A percentile compares a stretch with the other conserved stretches of the same genome.
phyloP scores from a whole-genome alignment of 2,329 filamentous ascomycete species.

The Colletotrichum salicis region DNA sequence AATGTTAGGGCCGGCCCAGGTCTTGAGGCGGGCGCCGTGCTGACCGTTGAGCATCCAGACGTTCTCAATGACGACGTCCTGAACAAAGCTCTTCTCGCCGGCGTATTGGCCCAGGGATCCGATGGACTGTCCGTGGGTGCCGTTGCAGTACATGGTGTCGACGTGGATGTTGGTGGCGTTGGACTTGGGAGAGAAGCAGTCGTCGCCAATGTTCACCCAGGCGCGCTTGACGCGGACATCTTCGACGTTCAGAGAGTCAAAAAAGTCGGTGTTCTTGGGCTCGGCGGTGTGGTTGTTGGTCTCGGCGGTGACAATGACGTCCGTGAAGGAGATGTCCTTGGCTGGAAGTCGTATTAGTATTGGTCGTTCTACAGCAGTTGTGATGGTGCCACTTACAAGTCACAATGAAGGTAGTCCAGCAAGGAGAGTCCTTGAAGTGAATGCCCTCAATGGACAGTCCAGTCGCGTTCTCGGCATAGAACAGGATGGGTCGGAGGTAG shows the following conservation, averaged over 20 bases:
- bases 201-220: slow-evolving; percentile 69
- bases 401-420: slow-evolving; percentile 71
- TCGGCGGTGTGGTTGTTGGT: slow-evolving; percentile 67
- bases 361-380: too few relatives aligned
- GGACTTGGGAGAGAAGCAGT: slow-evolving; percentile 73
- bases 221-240: slow-evolving; percentile 35
- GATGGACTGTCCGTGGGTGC: slow-evolving; percentile 70
- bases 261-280: slow-evolving; percentile 72
- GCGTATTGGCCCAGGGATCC: slow-evolving; percentile 70
- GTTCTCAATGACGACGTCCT: slow-evolving; percentile 67
- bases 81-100: slow-evolving; percentile 50
- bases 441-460: slow-evolving; percentile 67
- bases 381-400: slow-evolving; percentile 50
- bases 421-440: slow-evolving; percentile 68
- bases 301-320: slow-evolving; percentile 63
- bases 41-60: slow-evolving; percentile 59
- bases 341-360: slow-evolving; percentile 36
- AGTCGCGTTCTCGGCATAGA: slow-evolving; percentile 69
- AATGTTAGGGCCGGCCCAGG: slow-evolving; percentile 66
- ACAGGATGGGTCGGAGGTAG: slow-evolving; percentile 67
- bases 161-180: slow-evolving; percentile 69
- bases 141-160: slow-evolving; percentile 68
- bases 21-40: slow-evolving; percentile 73
- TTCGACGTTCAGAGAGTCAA: slow-evolving; percentile 37
- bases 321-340: slow-evolving; percentile 62